phyloP scores from a whole-genome alignment of 257 asterid species.

The Catharanthus roseus region DNA sequence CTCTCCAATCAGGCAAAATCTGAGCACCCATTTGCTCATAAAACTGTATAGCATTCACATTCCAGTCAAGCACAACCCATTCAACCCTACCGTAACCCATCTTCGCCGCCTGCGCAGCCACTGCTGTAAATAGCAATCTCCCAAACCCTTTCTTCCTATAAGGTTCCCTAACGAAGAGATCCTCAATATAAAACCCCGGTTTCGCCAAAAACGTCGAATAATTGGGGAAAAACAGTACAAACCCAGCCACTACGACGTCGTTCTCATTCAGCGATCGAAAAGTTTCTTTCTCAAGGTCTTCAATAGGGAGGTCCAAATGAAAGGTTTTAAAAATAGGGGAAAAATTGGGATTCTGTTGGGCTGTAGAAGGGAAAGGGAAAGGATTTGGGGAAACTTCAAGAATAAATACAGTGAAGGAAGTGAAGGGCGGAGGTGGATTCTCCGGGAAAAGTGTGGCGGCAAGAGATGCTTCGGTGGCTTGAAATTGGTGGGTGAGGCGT shows the following conservation, averaged over 20 bases:
- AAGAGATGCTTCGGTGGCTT: constrained; percentile 41
- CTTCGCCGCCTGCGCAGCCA: constrained; percentile 83
- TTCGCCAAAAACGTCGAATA: constrained; percentile 75
- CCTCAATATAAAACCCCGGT: constrained; percentile 81
- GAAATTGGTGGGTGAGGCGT: constrained; percentile 30
- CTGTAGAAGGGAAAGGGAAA: constrained; percentile 9
- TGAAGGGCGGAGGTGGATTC: constrained; percentile 27
- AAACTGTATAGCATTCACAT: constrained; percentile 55
- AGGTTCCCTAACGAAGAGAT: constrained; percentile 72
- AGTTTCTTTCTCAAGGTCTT: constrained; percentile 49
- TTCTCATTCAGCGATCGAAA: constrained; percentile 36
- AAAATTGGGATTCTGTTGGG: constrained; percentile 13
- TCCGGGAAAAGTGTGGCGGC: constrained; percentile 39
- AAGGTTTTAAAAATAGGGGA: constrained; percentile 28
- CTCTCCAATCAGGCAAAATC: constrained; percentile 70
- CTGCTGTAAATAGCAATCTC: constrained; percentile 55
- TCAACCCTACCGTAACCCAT: constrained; percentile 88
- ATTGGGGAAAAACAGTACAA: constrained; percentile 75
- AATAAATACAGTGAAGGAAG: constrained; percentile 42
- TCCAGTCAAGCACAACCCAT: constrained; percentile 94
- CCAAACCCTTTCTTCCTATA: constrained; percentile 87
- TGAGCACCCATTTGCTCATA: constrained; percentile 86
- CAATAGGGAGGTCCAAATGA: constrained; percentile 56
- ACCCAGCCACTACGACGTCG: constrained; percentile 50
- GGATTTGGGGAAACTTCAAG: constrained; percentile 41